A percentile compares a stretch with the other conserved stretches of the same genome.
Evolutionary conservation across 495 filamentous ascomycete species (phyloP).

Genomic region (Aspergillus incahuasiensis): DNA sequence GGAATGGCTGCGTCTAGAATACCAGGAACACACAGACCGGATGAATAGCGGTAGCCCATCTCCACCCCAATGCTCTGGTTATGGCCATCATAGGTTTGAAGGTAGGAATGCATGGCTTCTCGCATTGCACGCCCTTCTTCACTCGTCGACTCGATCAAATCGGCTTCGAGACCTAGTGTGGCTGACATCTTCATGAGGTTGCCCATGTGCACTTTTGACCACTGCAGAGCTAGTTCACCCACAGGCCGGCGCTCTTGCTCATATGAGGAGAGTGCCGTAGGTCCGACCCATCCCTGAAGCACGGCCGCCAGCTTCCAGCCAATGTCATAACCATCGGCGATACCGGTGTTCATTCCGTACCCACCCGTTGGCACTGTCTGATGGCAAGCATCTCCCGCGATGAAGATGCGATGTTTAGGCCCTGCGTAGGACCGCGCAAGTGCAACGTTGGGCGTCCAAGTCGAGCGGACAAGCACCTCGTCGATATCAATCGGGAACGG

Average conservation of each 20-base stretch:
- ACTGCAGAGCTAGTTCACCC: slow-evolving; percentile 8
- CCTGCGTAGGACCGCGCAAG: slow-evolving; percentile 16
- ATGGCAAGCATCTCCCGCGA: background rate
- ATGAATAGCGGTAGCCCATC: slow-evolving; percentile 10
- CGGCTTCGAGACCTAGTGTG: background rate
- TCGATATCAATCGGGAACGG: background rate
- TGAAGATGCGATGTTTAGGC: slow-evolving; percentile 16
- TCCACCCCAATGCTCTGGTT: slow-evolving; percentile 15
- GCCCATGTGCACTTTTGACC: slow-evolving; percentile 6
- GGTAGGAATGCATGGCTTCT: background rate
- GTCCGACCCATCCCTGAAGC: slow-evolving; percentile 17
- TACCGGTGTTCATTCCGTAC: slow-evolving; percentile 29
- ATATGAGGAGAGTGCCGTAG: slow-evolving; percentile 20
- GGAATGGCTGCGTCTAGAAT: background rate
- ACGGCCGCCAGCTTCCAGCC: slow-evolving; percentile 29
- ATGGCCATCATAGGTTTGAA: slow-evolving; percentile 10
- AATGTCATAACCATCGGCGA: slow-evolving; percentile 28
- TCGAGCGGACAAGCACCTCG: slow-evolving; percentile 6
- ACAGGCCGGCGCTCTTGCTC: slow-evolving; percentile 24
- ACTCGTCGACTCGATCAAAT: background rate
- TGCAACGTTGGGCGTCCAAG: slow-evolving; percentile 21
- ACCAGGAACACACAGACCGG: background rate
- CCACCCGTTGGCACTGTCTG: slow-evolving; percentile 23
- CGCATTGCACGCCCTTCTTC: background rate
- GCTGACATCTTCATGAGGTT: background rate